Evolutionary conservation across 257 asterid species (phyloP).

Genomic region (Gentiana macrophylla): DNA sequence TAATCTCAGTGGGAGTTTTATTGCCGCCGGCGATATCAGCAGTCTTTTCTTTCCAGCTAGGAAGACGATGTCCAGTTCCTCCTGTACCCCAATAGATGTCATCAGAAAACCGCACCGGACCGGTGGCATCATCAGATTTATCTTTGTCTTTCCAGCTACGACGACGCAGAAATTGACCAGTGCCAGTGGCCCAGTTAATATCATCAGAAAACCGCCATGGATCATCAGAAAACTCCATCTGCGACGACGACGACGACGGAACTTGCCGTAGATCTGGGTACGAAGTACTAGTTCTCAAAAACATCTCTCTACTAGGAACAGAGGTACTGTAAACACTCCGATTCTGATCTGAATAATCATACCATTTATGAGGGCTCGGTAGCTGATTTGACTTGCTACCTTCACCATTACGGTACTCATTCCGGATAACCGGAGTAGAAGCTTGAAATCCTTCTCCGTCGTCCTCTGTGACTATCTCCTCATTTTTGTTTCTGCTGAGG

Average conservation of each 20-base stretch:
- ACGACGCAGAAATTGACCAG: conserved; percentile 38
- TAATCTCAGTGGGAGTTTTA: too few species aligned
- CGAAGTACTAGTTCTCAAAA: conserved; percentile 56
- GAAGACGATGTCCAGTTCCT: too few species aligned
- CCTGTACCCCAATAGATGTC: conserved; percentile 18
- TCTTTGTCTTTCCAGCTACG: conserved; percentile 49
- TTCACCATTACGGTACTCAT: conserved; percentile 13
- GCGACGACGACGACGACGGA: conserved; percentile 34
- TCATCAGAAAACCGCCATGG: conserved; percentile 47
- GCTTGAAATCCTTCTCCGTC: conserved; percentile 22
- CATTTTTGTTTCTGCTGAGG: conserved; percentile 54
- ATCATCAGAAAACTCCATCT: conserved; percentile 31
- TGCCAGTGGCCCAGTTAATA: conserved; percentile 27
- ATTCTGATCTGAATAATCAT: conserved; percentile 14
- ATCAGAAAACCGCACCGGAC: conserved; percentile 22
- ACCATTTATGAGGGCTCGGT: conserved; percentile 12
- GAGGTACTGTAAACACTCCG: conserved; percentile 5
- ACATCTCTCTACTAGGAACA: conserved; percentile 6
- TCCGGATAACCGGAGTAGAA: conserved; percentile 15
- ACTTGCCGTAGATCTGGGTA: conserved; percentile 75
- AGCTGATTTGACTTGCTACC: conserved; percentile 14
- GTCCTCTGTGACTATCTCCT: conserved; percentile 22
- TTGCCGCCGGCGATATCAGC: too few species aligned
- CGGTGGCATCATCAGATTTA: conserved; percentile 17
- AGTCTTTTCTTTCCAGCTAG: too few species aligned